Evolutionary conservation across 2,329 filamentous ascomycete species (phyloP).

Genomic region (Alternaria consortialis): DNA sequence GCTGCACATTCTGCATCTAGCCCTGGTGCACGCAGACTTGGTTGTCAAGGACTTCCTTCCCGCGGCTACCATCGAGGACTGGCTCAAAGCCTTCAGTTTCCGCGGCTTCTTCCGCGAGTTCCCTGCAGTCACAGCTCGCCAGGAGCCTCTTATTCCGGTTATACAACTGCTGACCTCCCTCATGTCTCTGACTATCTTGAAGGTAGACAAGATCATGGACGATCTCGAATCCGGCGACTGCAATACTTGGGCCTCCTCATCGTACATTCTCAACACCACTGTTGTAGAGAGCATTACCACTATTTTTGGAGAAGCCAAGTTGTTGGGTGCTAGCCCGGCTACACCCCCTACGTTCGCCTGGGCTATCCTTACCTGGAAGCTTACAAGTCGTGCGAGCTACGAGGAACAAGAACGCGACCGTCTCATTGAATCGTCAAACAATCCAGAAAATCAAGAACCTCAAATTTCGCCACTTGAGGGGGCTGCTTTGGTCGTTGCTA

Average conservation of each 20-base stretch:
- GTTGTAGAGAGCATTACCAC: constrained; percentile 77
- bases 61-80: constrained; percentile 43
- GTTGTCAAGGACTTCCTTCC: constrained; percentile 46
- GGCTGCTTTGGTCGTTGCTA: constrained; percentile 33
- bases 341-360: constrained; percentile 82
- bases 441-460: constrained; percentile 21
- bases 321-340: constrained; percentile 66
- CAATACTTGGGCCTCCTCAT: constrained; percentile 50
- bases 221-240: constrained; percentile 47
- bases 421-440: constrained; percentile 33
- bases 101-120: constrained; percentile 72
- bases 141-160: constrained; percentile 63
- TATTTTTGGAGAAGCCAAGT: constrained; percentile 69
- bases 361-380: constrained; percentile 68
- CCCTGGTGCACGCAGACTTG: constrained; percentile 74
- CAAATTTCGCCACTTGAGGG: constrained; percentile 39
- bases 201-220: constrained; percentile 68
- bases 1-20: constrained; percentile 75
- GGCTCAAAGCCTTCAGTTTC: constrained; percentile 41
- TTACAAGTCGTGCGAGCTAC: constrained; percentile 28
- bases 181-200: constrained; percentile 76
- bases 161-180: constrained; percentile 75
- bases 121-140: constrained; percentile 50
- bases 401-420: constrained; percentile 43
- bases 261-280: constrained; percentile 74